Base-by-base conservation (phyloP, 2,329 filamentous ascomycete species). In the Geoglossum cookeanum region DNA sequence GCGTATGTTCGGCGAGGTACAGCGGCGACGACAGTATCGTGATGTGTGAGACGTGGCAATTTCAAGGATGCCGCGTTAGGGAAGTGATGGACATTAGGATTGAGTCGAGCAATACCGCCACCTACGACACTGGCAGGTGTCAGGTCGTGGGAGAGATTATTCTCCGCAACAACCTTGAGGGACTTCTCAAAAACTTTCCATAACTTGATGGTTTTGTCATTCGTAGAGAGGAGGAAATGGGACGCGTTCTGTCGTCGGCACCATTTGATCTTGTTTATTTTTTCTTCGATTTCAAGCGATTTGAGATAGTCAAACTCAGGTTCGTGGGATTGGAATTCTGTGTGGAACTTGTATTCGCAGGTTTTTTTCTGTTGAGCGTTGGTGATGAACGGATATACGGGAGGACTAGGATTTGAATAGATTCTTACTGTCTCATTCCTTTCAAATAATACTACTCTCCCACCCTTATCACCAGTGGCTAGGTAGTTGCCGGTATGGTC, bases 191-290 rank as follows among this genome's bases (percentile, higher is more conserved):
- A 98, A 55, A 98, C 91, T 72, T 98, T 98, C 92, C 92, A 98
- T 64, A 98, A 77, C 76, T 98, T 98, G 79, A 98, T 98, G 47
- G 92, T 98, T 78, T 98, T 98, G 77, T 98, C 92, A 70, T 98
- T 98, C 65, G 92, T 98, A 48, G 92, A 97, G 58, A 98, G 81
- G 56, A 98, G 81, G 71, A 95, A 98, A 74, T 98, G 92, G 58
- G 92, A 97, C 60, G 91, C 87, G 77, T 98, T 98, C 73, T 97
- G 91, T 72, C 92, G 84, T 68, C 86, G 84, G 72, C 92, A 98
- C 92, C 92, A 98, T 73, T 97, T 98, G 75, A 98, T 98, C 78
- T 98, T 98, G 79, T 98, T 98, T 79, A 98, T 98, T 76, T 98
- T 98, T 74, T 98, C 92, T 78, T 98, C 92, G 68, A 98, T 98